Conservation (phyloP, 148 eudicot species). For the Heliosperma pusillum region DNA sequence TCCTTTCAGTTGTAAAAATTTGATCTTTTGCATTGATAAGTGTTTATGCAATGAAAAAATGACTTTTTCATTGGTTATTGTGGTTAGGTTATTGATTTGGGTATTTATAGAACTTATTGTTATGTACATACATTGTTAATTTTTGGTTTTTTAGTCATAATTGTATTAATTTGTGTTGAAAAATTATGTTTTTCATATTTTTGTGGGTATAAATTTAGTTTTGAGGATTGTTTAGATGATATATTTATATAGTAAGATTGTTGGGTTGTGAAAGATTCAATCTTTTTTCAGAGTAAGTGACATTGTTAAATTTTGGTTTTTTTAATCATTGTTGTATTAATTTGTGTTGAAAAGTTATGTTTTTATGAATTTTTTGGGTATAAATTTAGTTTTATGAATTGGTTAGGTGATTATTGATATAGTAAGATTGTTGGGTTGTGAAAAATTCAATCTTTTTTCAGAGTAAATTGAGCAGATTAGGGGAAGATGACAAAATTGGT, state of each 20-base stretch:
- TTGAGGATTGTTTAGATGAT: not conserved
- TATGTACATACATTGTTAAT: not conserved
- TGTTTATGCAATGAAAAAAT: not conserved
- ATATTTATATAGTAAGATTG: not conserved
- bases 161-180: not conserved
- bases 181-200: not conserved
- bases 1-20: not conserved
- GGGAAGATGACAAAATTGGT: constrained; percentile 10
- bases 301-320: not conserved
- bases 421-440: not conserved
- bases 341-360: not conserved
- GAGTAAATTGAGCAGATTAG: not conserved
- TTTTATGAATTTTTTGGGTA: not conserved
- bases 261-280: not conserved
- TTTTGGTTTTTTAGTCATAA: not conserved
- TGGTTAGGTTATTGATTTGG: not conserved
- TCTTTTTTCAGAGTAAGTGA: too few relatives aligned
- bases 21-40: not conserved
- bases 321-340: not conserved
- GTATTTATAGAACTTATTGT: not conserved
- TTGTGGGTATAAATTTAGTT: not conserved
- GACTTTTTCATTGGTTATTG: not conserved
- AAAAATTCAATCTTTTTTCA: not conserved
- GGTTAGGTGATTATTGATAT: not conserved
- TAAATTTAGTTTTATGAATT: not conserved